Evolutionary conservation across 768 basidiomycete species (phyloP).

Genomic region (Podaxis sp.): DNA sequence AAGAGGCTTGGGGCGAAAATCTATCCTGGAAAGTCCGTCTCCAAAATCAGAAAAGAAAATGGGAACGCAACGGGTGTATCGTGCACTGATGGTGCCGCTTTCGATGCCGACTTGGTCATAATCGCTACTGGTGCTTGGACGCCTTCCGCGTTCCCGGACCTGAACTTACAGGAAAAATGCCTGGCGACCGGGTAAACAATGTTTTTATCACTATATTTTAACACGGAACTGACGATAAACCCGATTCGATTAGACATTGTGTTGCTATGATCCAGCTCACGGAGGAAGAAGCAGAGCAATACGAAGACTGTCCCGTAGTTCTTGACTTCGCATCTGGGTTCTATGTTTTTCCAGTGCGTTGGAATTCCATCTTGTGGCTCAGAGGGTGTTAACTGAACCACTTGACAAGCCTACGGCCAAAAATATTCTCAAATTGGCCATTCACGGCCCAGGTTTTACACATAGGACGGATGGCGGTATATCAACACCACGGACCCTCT

Average conservation of each 20-base stretch:
- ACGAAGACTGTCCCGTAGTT: constrained; percentile 64
- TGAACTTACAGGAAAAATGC: constrained; percentile 48
- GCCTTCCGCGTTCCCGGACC: constrained; percentile 66
- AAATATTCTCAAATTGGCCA: constrained; percentile 73
- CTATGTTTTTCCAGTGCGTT: constrained; percentile 79
- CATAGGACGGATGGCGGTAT: constrained; percentile 41
- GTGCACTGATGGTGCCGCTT: constrained; percentile 54
- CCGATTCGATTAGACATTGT: constrained; percentile 56
- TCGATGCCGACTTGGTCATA: constrained; percentile 60
- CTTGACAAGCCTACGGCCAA: constrained; percentile 60
- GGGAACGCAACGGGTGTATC: constrained; percentile 56
- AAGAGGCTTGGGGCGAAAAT: constrained; percentile 58
- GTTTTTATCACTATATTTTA: background rate
- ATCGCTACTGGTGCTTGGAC: constrained; percentile 87
- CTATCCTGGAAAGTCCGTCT: constrained; percentile 54
- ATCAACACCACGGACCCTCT: constrained; percentile 77
- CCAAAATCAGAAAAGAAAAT: constrained; percentile 35
- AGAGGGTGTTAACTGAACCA: background rate
- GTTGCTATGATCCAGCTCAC: constrained; percentile 78
- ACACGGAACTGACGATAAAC: background rate
- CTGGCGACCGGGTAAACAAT: constrained; percentile 76
- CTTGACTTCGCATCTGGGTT: constrained; percentile 73
- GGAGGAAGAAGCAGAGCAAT: constrained; percentile 60
- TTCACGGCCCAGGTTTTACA: constrained; percentile 75
- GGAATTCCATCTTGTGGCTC: background rate